Conservation (phyloP, 73 alveolate species). For the Diophrys sp. region DNA sequence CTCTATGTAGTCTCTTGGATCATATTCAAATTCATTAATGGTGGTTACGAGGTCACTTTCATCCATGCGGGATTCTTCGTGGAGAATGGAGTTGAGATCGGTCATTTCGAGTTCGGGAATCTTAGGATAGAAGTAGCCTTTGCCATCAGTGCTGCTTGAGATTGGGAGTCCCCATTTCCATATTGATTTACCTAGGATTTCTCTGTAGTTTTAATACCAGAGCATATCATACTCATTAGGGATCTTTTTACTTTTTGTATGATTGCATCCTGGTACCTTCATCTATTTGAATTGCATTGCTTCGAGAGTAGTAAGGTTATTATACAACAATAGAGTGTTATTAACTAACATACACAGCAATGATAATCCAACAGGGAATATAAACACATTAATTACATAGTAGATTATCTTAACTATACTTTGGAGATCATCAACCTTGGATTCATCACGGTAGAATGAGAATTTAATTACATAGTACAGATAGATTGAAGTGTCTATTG, state of each 20-base stretch:
- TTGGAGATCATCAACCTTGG: slow-evolving; percentile 6
- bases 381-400: slow-evolving; percentile 20
- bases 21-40: slow-evolving; percentile 22
- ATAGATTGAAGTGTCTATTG: neutral
- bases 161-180: slow-evolving; percentile 59
- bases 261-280: slow-evolving; percentile 26
- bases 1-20: slow-evolving; percentile 25
- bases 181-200: slow-evolving; percentile 36
- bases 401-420: slow-evolving; percentile 10
- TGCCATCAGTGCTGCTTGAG: slow-evolving; percentile 28
- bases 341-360: neutral
- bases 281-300: neutral
- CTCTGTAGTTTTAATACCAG: slow-evolving; percentile 24
- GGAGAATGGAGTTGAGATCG: slow-evolving; percentile 13
- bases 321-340: slow-evolving; percentile 17
- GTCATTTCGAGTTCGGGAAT: slow-evolving; percentile 46
- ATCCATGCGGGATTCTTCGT: neutral
- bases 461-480: slow-evolving; percentile 9
- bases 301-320: slow-evolving; percentile 45
- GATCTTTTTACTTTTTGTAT: slow-evolving; percentile 2
- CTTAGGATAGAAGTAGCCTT: slow-evolving; percentile 51
- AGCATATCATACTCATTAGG: slow-evolving; percentile 51
- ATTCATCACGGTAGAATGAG: slow-evolving; percentile 32
- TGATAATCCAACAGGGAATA: slow-evolving; percentile 7
- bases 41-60: slow-evolving; percentile 1